phyloP scores from a whole-genome alignment of 257 asterid species.

The Solanum rostratum region DNA sequence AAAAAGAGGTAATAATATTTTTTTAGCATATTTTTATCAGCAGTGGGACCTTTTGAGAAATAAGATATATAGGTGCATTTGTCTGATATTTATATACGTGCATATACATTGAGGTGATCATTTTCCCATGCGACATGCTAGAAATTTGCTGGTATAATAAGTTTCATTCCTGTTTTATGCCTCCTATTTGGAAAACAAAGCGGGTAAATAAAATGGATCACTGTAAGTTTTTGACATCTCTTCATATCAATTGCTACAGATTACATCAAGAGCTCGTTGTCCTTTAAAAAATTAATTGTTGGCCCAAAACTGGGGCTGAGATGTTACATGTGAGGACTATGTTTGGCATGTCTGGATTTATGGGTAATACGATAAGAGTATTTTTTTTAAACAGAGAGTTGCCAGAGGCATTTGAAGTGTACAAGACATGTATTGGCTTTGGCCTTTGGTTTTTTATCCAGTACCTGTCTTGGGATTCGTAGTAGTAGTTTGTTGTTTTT shows the following conservation, averaged over 20 bases:
- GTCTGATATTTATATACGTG: neutral
- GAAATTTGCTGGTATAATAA: neutral
- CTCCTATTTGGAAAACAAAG: neutral
- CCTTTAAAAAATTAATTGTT: neutral
- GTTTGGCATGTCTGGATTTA: neutral
- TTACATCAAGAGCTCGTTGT: neutral
- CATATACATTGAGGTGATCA: neutral
- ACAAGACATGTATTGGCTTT: neutral
- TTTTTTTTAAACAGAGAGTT: neutral
- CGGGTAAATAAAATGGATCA: neutral
- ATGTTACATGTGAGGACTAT: neutral
- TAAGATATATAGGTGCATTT: neutral
- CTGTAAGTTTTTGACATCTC: neutral
- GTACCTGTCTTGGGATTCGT: neutral
- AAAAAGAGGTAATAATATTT: conserved; percentile 83
- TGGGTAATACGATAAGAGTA: neutral
- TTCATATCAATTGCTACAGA: neutral
- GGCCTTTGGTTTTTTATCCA: neutral
- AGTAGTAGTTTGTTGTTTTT: neutral
- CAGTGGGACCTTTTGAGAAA: neutral
- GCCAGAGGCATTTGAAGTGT: neutral
- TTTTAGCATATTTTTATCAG: neutral
- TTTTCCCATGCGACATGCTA: neutral
- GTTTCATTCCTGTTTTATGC: neutral
- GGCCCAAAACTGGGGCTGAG: neutral